These are phyloP conservation scores for Perkinsus olseni DNA, from an alignment of 169 alveolate species.

Conservation along the genomic window DNA sequence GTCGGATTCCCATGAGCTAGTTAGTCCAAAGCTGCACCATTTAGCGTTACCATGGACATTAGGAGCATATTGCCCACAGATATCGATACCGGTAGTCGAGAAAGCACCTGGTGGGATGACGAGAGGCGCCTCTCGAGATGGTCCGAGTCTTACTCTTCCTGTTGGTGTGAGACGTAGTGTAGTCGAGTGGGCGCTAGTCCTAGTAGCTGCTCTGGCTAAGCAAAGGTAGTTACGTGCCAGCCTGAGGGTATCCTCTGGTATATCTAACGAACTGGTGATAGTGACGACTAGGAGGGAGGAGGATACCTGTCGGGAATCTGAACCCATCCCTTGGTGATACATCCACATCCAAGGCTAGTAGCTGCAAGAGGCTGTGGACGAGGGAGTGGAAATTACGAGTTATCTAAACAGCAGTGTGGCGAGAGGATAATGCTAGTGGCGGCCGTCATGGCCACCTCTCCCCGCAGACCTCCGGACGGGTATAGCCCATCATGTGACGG, in stretches of 20 bases:
- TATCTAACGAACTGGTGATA: not conserved
- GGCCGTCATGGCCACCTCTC: too few species aligned
- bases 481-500: not conserved
- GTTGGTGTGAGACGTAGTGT: not conserved
- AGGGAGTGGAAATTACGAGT: not conserved
- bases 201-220: not conserved
- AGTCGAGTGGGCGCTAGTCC: not conserved
- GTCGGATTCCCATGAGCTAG: too few species aligned
- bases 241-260: not conserved
- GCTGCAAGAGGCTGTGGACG: not conserved
- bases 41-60: not conserved
- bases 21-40: not conserved
- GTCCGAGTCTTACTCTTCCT: not conserved
- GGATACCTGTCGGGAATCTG: not conserved
- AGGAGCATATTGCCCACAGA: not conserved
- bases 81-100: not conserved
- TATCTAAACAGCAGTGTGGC: not conserved
- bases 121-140: not conserved
- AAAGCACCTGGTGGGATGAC: not conserved
- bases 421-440: not conserved
- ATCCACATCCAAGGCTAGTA: not conserved
- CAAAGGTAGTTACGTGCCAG: not conserved
- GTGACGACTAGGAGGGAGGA: too few species aligned
- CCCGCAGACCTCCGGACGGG: not conserved
- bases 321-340: not conserved